These are phyloP conservation scores for Crithidia acanthocephali DNA, from an alignment of 208 protist species.

Conservation along the genomic window DNA sequence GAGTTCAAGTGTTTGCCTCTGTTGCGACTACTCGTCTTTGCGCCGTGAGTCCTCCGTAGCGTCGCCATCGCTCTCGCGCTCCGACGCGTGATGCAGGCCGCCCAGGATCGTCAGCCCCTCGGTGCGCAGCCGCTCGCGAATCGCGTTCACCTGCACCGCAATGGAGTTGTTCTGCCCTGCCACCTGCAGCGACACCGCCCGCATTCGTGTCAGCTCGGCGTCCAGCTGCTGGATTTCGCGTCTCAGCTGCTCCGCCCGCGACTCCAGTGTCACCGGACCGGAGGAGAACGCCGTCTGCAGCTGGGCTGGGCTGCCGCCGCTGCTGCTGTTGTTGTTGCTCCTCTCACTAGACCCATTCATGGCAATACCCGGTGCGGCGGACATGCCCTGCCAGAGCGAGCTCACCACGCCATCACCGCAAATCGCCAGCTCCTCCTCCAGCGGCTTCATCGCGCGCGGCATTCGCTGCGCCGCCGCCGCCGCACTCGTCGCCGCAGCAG, in stretches of 20 bases:
- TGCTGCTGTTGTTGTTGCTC: background rate
- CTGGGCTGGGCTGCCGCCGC: background rate
- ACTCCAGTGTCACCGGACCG: constrained; percentile 7
- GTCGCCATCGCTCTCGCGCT: constrained; percentile 14
- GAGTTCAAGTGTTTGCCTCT: background rate
- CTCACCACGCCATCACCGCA: constrained; percentile 50
- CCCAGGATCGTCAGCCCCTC: constrained; percentile 69
- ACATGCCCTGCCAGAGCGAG: constrained; percentile 5
- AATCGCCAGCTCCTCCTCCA: constrained; percentile 75
- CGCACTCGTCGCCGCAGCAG: background rate
- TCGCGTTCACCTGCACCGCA: constrained; percentile 52
- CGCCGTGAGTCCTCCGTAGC: background rate
- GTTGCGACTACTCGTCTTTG: background rate
- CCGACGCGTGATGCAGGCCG: constrained; percentile 28
- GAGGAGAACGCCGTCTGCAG: too few relatives aligned
- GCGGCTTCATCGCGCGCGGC: constrained; percentile 72
- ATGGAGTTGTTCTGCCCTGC: constrained; percentile 62
- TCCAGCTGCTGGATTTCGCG: constrained; percentile 67
- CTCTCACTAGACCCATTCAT: background rate
- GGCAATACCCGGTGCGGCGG: background rate
- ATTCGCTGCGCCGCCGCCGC: constrained; percentile 36
- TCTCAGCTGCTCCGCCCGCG: constrained; percentile 35
- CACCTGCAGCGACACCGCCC: constrained; percentile 49
- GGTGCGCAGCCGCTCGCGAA: constrained; percentile 53
- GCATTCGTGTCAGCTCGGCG: constrained; percentile 51